Base-by-base conservation (phyloP, 1,284 basidiomycete genomes). In the Cronartium ribicola region DNA sequence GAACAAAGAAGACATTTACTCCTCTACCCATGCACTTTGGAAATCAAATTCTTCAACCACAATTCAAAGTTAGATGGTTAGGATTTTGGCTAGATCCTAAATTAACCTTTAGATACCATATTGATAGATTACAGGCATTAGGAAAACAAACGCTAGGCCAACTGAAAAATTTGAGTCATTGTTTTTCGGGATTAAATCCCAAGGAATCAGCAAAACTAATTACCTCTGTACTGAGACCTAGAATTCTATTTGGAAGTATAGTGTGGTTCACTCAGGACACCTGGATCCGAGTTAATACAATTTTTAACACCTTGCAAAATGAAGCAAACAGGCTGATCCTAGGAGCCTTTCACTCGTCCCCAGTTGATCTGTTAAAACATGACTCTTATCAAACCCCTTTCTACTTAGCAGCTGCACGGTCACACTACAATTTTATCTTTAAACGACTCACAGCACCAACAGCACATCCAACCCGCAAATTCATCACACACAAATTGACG, bases 201-300 rank as follows among this genome's bases (percentile, higher is more conserved):
- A 59, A 48, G 8, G 67, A 62, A 8, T 40, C 39, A 13, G 57
- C 29, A 0, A 13, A 39, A 3, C 44, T 71, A 6, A 57, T 71
- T 11, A 39, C 46, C 11, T 1, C 62, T 11, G 61, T 71, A 3
- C 17, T 71, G 11, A 39, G 20, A 3, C 46, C 69, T 7, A 37
- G 48, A 40, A 37, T 72, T 37, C 41, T 55, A 3, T 71, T 63
- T 65, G 69, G 69, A 39, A 62, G 13, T 7, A 60, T 39, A 13
- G 61, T 70, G 2, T 70, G 68, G 68, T 70, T 61, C 57, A 60
- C 46, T 4, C 3, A 5, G 17, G 17, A 17, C 8, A 46, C 44
- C 17, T 8, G 17, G 17, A 17, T 8, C 17, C 8, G 17, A 46
- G 44, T 46, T 17, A 8, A 8, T 17, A 46, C 8, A 17, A 46